phyloP scores from a whole-genome alignment of 2,329 filamentous ascomycete genomes.

The Fusarium longipes region DNA sequence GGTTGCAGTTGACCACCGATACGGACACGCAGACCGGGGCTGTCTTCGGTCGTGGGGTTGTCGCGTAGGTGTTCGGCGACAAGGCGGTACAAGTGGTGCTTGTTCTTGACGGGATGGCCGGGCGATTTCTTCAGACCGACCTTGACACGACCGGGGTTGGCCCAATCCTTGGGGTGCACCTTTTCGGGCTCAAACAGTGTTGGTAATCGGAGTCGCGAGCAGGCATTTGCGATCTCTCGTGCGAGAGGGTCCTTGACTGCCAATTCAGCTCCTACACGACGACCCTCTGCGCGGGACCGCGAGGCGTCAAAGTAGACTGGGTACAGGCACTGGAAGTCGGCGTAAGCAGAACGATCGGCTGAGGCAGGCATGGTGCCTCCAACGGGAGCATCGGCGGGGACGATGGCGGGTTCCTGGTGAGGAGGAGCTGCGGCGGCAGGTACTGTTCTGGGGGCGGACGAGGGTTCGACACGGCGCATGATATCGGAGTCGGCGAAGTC shows the following conservation, averaged over 20 bases:
- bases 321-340: slow-evolving; percentile 89
- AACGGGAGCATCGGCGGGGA: slow-evolving; percentile 48
- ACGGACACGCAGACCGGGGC: slow-evolving; percentile 74
- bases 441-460: slow-evolving; percentile 42
- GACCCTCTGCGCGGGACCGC: slow-evolving; percentile 80
- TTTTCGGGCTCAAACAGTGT: slow-evolving; percentile 91
- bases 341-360: slow-evolving; percentile 69
- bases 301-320: slow-evolving; percentile 92
- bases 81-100: slow-evolving; percentile 88
- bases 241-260: slow-evolving; percentile 89
- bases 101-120: slow-evolving; percentile 67
- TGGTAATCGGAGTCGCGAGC: slow-evolving; percentile 74
- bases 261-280: slow-evolving; percentile 77
- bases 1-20: slow-evolving; percentile 77
- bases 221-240: slow-evolving; percentile 88
- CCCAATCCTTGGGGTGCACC: slow-evolving; percentile 96
- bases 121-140: slow-evolving; percentile 68
- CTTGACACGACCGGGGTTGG: slow-evolving; percentile 90
- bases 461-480: slow-evolving; percentile 57
- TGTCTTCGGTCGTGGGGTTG: slow-evolving; percentile 80
- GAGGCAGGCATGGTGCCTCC: slow-evolving; percentile 48
- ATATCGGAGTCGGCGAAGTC: slow-evolving; percentile 70
- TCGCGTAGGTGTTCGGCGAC: slow-evolving; percentile 80
- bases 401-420: slow-evolving; percentile 45
- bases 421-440: slow-evolving; percentile 46